Conservation (phyloP, 2,329 filamentous ascomycete species). For the Aspergillus fumigatus region DNA sequence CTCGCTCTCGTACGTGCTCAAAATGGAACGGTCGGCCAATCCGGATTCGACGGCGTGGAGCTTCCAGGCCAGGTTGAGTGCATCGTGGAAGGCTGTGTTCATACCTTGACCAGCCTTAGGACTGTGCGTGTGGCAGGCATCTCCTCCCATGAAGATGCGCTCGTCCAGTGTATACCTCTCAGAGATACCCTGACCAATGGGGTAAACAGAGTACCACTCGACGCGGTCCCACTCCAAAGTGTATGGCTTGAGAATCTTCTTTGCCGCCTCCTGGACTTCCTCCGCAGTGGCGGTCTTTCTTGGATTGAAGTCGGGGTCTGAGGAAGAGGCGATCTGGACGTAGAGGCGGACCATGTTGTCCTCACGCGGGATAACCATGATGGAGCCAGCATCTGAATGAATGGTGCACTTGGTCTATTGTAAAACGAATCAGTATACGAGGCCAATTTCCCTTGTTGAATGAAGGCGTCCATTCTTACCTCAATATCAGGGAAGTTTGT, state of each 20-base stretch:
- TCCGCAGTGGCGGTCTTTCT: slow-evolving; percentile 56
- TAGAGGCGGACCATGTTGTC: slow-evolving; percentile 48
- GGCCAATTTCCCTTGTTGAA: not conserved
- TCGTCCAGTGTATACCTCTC: slow-evolving; percentile 61
- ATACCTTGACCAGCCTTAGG: slow-evolving; percentile 63
- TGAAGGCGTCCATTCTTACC: slow-evolving; percentile 28
- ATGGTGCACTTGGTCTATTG: slow-evolving; percentile 62
- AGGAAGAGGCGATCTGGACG: slow-evolving; percentile 58
- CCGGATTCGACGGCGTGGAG: slow-evolving; percentile 84
- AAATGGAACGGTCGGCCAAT: slow-evolving; percentile 68
- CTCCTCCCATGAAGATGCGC: slow-evolving; percentile 62
- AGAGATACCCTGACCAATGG: slow-evolving; percentile 62
- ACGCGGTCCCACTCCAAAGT: slow-evolving; percentile 59
- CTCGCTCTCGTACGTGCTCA: slow-evolving; percentile 83
- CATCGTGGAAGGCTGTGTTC: slow-evolving; percentile 59
- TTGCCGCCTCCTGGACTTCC: slow-evolving; percentile 55
- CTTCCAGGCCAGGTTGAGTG: slow-evolving; percentile 92
- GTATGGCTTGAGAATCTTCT: slow-evolving; percentile 58
- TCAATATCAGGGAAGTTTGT: slow-evolving; percentile 62
- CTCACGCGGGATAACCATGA: slow-evolving; percentile 57
- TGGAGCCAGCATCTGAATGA: slow-evolving; percentile 59
- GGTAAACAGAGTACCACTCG: slow-evolving; percentile 64
- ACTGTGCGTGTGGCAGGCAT: slow-evolving; percentile 61
- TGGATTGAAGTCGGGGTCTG: slow-evolving; percentile 57
- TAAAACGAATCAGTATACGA: not conserved